Evolutionary conservation across 208 protist species (phyloP), one percentile per base, ranked within the genome.

Genomic region (Trypanosomatidae sp.): DNA sequence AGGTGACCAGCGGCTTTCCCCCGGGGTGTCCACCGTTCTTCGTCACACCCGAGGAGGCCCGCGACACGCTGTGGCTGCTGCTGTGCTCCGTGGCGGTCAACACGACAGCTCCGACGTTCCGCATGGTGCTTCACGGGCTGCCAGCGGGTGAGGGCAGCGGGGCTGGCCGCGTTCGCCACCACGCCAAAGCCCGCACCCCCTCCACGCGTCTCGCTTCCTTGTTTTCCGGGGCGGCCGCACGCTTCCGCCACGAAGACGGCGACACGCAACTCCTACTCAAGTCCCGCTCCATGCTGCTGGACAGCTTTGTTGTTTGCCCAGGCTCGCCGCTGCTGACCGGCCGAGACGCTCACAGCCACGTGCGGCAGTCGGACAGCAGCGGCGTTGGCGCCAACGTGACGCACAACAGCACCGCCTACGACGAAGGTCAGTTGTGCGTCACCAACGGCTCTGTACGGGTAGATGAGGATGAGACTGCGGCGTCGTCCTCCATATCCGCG

Each of bases 11-110:
- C 71, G 74, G 67, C 62, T 87, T 83, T 53, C 79, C 73, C 28
- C 67, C 73, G 9, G 75, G 74, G 33, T 85, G 67, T 44, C 83
- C 83, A 33, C 77, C 83, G 25, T 87, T 83, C 70, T 70, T 81
- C 60, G 69, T 91, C 44, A 79, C 71, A 64, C 73, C 77, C n/a
- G 86, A 88, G 70, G 81, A 91, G 60, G 86, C 83, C 0, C 83
- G 83, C 41, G 86, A 91, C 62, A 84, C 76, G 64, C 86, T 91
- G 78, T 88, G 80, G 81, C 62, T 86, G 69, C 79, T 91, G 68
- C 77, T 91, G 39, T 84, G 83, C 72, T 72, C 83, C 30, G 73
- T 91, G 12, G 83, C 77, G 36, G 79, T 77, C 1, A 88, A 88
- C 73, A 68, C 73, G 36, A 55, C 13, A 1, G 43, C 33, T 13